Percentiles rank a stretch among this genome's conserved stretches.
phyloP scores from a whole-genome alignment of 2,329 filamentous ascomycete species.

The Didymella lethalis region DNA sequence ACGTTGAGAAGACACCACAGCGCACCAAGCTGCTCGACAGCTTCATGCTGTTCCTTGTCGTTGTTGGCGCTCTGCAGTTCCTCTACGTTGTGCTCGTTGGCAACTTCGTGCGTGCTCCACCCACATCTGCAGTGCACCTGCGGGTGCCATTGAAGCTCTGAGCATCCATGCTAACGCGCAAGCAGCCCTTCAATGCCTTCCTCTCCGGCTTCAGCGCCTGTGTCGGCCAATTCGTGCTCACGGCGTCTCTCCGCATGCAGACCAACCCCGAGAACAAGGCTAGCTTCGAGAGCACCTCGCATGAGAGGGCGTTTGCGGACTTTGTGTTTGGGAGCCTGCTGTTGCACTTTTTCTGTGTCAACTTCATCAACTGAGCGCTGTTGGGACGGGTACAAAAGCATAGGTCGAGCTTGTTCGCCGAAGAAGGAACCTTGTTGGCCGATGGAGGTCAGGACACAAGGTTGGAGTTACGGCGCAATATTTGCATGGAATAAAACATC shows the following conservation, averaged over 20 bases:
- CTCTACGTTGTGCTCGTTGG: conserved; percentile 89
- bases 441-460: neutral
- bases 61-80: conserved; percentile 90
- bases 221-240: conserved; percentile 96
- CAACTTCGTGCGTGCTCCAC: conserved; percentile 80
- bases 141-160: neutral
- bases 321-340: conserved; percentile 94
- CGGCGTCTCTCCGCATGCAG: conserved; percentile 88
- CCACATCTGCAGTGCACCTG: no score
- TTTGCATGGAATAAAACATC: conserved; percentile 5
- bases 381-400: neutral
- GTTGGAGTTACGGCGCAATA: conserved; percentile 18
- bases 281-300: conserved; percentile 78
- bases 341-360: conserved; percentile 98
- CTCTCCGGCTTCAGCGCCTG: conserved; percentile 93
- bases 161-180: conserved; percentile 5
- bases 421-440: neutral
- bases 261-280: conserved; percentile 82
- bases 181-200: conserved; percentile 97
- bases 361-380: conserved; percentile 89
- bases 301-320: conserved; percentile 93
- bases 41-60: conserved; percentile 87
- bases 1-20: conserved; percentile 82
- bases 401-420: neutral
- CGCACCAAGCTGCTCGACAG: conserved; percentile 89